Evolutionary conservation across 2,329 filamentous ascomycete genomes (phyloP).

Genomic region (Pseudocercospora cruenta): DNA sequence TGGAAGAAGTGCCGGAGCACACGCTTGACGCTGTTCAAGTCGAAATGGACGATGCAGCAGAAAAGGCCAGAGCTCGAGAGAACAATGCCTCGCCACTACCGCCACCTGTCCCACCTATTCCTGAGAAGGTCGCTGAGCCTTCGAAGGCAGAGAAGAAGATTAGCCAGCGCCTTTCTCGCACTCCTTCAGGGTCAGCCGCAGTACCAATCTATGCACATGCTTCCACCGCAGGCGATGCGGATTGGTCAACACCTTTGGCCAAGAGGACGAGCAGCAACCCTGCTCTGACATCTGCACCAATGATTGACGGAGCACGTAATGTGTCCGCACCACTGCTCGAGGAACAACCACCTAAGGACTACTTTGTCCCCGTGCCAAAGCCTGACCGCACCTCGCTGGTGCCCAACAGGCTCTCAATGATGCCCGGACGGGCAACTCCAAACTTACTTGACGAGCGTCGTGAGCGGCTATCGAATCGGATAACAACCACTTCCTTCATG

Average conservation of each 20-base stretch:
- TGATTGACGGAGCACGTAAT: constrained; percentile 11
- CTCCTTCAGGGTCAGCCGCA: constrained; percentile 14
- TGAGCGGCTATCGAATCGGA: constrained; percentile 50
- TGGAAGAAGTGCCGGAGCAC: constrained; percentile 34
- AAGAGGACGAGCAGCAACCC: constrained; percentile 28
- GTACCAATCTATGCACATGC: constrained; percentile 20
- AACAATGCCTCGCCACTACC: constrained; percentile 30
- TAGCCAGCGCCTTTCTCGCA: constrained; percentile 11
- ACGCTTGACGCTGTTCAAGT: constrained; percentile 47
- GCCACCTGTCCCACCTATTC: constrained; percentile 21
- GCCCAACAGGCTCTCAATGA: constrained; percentile 25
- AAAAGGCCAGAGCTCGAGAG: constrained; percentile 39
- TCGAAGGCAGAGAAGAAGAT: constrained; percentile 11
- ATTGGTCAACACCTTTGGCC: constrained; percentile 27
- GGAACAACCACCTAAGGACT: constrained; percentile 14
- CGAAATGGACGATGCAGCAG: constrained; percentile 51
- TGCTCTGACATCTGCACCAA: constrained; percentile 5
- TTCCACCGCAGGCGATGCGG: constrained; percentile 16
- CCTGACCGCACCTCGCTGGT: background rate
- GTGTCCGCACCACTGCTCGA: constrained; percentile 9
- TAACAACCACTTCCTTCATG: constrained; percentile 45
- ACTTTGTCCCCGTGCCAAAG: background rate
- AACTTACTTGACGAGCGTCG: constrained; percentile 60
- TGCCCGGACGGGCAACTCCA: constrained; percentile 25
- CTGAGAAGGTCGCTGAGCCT: constrained; percentile 5